Percentiles rank a stretch among this genome's conserved stretches.
Evolutionary conservation across 768 basidiomycete genomes (phyloP).

Genomic region (Rhodocollybia butyracea): DNA sequence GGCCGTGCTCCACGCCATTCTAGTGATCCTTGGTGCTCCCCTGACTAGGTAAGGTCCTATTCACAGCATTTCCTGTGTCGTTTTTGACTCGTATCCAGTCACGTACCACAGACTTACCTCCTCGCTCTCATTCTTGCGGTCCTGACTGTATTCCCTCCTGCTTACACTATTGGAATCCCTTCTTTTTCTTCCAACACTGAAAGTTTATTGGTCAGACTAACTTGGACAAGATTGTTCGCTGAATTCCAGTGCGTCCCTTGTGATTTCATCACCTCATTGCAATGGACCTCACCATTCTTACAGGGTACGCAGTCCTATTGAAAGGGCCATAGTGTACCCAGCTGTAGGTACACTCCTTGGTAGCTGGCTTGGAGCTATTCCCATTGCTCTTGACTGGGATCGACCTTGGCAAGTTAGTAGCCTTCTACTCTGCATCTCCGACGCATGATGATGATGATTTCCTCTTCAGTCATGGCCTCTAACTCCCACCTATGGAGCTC

Average conservation of each 20-base stretch:
- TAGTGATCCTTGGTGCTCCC: constrained; percentile 78
- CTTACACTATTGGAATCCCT: constrained; percentile 67
- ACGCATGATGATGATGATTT: constrained; percentile 1
- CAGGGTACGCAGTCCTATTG: constrained; percentile 62
- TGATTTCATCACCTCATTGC: not conserved
- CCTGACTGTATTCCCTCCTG: constrained; percentile 62
- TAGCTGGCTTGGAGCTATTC: constrained; percentile 77
- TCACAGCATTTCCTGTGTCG: constrained; percentile 3
- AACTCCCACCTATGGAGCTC: constrained; percentile 69
- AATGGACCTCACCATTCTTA: constrained; percentile 5
- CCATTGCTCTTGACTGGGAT: constrained; percentile 95
- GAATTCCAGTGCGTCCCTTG: constrained; percentile 67
- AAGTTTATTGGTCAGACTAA: constrained; percentile 53
- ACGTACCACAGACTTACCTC: constrained; percentile 58
- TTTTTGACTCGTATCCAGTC: constrained; percentile 29
- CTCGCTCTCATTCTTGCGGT: constrained; percentile 68
- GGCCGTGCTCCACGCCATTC: constrained; percentile 40
- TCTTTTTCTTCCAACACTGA: constrained; percentile 37
- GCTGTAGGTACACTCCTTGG: constrained; percentile 69
- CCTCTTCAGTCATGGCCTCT: constrained; percentile 75
- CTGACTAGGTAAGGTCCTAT: constrained; percentile 42
- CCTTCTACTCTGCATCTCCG: not conserved
- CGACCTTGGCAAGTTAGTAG: constrained; percentile 91
- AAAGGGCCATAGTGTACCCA: constrained; percentile 79
- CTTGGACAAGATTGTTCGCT: constrained; percentile 79